phyloP scores from a whole-genome alignment of 1,139 yeast species.

The Debaryomycetaceae sp. region DNA sequence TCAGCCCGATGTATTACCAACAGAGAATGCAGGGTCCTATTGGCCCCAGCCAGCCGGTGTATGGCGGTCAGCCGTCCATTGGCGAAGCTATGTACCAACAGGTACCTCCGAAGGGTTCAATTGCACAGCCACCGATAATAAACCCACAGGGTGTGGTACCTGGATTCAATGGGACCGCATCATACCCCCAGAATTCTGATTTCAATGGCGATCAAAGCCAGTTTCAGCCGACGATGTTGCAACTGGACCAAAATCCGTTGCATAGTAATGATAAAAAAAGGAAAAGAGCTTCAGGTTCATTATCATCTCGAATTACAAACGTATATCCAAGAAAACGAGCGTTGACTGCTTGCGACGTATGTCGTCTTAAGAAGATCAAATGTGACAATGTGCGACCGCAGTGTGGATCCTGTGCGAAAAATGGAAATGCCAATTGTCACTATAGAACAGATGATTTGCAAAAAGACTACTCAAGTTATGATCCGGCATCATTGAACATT shows the following conservation, averaged over 20 bases:
- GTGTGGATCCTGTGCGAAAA: slow-evolving; percentile 47
- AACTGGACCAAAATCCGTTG: background rate
- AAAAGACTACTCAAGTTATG: slow-evolving; percentile 22
- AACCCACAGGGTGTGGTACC: background rate
- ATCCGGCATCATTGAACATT: slow-evolving; percentile 24
- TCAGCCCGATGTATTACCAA: background rate
- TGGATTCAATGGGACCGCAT: background rate
- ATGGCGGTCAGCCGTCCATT: slow-evolving; percentile 2
- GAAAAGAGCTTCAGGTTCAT: background rate
- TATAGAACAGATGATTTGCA: slow-evolving; percentile 28
- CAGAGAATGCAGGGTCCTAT: background rate
- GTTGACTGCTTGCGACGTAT: slow-evolving; percentile 46
- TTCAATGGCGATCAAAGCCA: background rate
- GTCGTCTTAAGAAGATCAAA: slow-evolving; percentile 45
- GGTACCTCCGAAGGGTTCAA: background rate
- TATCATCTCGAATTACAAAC: background rate
- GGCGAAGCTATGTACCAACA: background rate
- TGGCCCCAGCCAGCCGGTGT: background rate
- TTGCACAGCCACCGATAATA: background rate
- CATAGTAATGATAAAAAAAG: background rate
- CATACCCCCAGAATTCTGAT: background rate
- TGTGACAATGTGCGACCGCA: slow-evolving; percentile 52
- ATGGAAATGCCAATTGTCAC: slow-evolving; percentile 28
- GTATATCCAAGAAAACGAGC: slow-evolving; percentile 29
- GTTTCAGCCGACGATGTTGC: background rate